These are phyloP conservation scores for Medakamo hakoo DNA, from an alignment of 139 green algal genomes.

Conservation along the genomic window DNA sequence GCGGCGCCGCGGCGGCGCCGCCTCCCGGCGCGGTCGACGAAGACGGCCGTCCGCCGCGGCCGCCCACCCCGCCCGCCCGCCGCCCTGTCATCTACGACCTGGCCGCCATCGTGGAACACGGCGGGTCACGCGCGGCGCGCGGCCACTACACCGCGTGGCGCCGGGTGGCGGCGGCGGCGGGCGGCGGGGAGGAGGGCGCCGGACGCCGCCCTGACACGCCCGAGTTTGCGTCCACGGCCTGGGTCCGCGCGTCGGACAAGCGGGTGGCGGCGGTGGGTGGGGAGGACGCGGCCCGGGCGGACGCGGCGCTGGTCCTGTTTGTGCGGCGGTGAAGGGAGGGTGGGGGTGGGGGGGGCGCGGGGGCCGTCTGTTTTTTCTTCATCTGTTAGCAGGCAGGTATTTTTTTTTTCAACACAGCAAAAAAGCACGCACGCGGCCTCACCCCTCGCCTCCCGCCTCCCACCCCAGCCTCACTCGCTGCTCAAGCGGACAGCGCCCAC, in stretches of 20 bases:
- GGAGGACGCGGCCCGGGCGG: background rate
- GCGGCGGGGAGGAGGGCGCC: background rate
- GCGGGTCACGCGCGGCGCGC: background rate
- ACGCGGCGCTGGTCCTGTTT: background rate
- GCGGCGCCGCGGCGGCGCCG: too few species aligned
- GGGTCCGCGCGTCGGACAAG: constrained; percentile 2
- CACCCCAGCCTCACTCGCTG: too few species aligned
- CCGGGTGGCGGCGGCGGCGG: too few species aligned
- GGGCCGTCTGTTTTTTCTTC: background rate
- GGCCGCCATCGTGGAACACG: background rate
- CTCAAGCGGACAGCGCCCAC: too few species aligned
- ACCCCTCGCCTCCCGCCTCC: background rate
- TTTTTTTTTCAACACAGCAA: background rate
- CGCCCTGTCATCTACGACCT: background rate
- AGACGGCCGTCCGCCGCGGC: too few species aligned
- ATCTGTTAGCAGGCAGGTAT: background rate
- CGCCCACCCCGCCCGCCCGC: too few species aligned
- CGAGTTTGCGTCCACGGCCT: background rate
- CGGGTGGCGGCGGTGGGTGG: background rate
- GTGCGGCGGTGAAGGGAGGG: background rate
- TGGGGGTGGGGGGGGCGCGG: too few species aligned
- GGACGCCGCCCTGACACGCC: background rate
- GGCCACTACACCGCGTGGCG: background rate
- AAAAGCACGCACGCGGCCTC: background rate
- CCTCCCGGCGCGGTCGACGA: too few species aligned